Percentiles rank a stretch among this genome's conserved stretches.
phyloP scores from a whole-genome alignment of 257 asterid genomes.

The Henckelia pumila region DNA sequence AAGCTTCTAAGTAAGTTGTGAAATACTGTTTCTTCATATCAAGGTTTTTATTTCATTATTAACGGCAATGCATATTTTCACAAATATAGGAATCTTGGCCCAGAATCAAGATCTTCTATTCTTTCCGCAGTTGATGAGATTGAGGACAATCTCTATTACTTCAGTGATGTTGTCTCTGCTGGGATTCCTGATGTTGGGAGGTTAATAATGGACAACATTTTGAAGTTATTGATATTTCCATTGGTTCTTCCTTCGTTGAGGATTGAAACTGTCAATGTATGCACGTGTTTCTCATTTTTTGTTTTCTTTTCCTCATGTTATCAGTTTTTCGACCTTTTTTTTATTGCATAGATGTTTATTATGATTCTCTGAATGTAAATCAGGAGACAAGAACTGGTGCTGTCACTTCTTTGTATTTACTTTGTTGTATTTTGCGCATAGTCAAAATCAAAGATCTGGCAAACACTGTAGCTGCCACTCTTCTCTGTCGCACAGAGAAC shows the following conservation, averaged over 20 bases:
- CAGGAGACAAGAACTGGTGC: slow-evolving; percentile 80
- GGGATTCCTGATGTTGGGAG: slow-evolving; percentile 98
- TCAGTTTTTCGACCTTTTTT: not conserved
- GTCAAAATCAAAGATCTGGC: slow-evolving; percentile 97
- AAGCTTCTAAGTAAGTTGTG: slow-evolving; percentile 65
- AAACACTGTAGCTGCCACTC: slow-evolving; percentile 81
- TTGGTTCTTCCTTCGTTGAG: slow-evolving; percentile 84
- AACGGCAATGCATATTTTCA: slow-evolving; percentile 25
- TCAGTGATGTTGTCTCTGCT: slow-evolving; percentile 95
- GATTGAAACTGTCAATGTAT: slow-evolving; percentile 48
- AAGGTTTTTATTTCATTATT: slow-evolving; percentile 19
- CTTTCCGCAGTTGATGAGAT: slow-evolving; percentile 88
- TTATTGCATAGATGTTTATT: slow-evolving; percentile 11
- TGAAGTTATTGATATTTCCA: slow-evolving; percentile 82
- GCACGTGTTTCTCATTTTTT: slow-evolving; percentile 22
- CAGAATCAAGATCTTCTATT: slow-evolving; percentile 57
- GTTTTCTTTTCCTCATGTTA: slow-evolving; percentile 17
- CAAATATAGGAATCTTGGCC: slow-evolving; percentile 48
- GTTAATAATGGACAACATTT: slow-evolving; percentile 74
- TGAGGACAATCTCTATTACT: slow-evolving; percentile 93
- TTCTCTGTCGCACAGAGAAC: slow-evolving; percentile 61
- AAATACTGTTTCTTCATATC: slow-evolving; percentile 18
- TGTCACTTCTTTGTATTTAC: slow-evolving; percentile 77
- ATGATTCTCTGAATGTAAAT: slow-evolving; percentile 37
- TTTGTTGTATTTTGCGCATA: slow-evolving; percentile 95